Conservation (phyloP, 257 asterid species). For the Anisodus acutangulus region DNA sequence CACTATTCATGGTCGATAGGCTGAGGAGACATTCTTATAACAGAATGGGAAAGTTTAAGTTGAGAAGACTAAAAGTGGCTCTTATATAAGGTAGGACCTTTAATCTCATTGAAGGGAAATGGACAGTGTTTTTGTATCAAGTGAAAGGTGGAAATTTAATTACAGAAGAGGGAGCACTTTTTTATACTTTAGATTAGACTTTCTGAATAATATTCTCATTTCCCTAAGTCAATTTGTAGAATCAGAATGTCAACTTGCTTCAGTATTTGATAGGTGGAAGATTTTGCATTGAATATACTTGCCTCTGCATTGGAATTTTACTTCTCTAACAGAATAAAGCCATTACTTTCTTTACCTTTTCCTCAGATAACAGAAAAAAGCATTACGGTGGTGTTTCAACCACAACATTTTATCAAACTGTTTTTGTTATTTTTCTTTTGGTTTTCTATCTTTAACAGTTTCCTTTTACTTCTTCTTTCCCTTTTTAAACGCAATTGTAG, state of each 20-base stretch:
- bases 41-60: no score
- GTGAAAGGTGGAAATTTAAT: not conserved
- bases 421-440: not conserved
- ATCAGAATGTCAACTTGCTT: not conserved
- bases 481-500: slow-evolving; percentile 37
- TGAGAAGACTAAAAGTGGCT: no score
- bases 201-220: not conserved
- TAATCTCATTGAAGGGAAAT: not conserved
- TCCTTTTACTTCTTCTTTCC: not conserved
- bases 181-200: not conserved
- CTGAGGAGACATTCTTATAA: not conserved
- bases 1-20: not conserved
- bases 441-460: not conserved
- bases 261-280: not conserved
- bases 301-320: not conserved
- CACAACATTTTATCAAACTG: no score
- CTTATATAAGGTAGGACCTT: not conserved
- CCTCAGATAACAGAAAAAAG: no score
- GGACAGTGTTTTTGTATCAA: not conserved
- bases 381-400: no score
- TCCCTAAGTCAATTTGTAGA: not conserved
- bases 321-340: not conserved
- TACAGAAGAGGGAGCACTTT: not conserved
- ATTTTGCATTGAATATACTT: not conserved
- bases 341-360: not conserved